phyloP scores from a whole-genome alignment of 2,329 filamentous ascomycete species.

The Dryadomyces quercus-mongolicae region DNA sequence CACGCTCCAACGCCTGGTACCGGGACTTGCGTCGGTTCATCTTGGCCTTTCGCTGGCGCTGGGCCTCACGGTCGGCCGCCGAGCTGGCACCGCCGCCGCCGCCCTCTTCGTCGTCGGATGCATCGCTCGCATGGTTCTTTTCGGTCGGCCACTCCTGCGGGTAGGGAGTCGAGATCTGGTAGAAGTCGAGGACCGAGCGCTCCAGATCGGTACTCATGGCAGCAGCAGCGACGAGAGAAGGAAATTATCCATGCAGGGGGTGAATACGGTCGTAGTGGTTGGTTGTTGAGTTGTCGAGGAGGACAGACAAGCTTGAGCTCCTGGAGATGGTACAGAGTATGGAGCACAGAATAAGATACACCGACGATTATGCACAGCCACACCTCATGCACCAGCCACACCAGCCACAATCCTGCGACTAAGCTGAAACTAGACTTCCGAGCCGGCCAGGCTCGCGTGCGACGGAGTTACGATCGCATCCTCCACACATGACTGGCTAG shows the following conservation, averaged over 20 bases:
- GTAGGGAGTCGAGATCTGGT: conserved; percentile 67
- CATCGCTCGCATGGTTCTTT: conserved; percentile 53
- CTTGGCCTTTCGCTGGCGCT: conserved; percentile 29
- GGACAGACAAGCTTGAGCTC: too few species aligned
- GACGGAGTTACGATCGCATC: conserved; percentile 12
- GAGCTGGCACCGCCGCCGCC: conserved; percentile 21
- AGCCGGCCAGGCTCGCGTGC: conserved; percentile 8
- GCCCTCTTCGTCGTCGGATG: conserved; percentile 43
- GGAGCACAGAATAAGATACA: too few species aligned
- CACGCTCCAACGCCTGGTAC: conserved; percentile 74
- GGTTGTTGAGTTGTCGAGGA: too few species aligned
- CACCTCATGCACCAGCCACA: neutral
- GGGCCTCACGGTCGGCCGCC: conserved; percentile 29
- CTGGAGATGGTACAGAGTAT: too few species aligned
- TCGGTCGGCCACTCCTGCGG: conserved; percentile 80
- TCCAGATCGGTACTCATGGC: conserved; percentile 56
- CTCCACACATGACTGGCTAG: neutral
- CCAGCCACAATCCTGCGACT: too few species aligned
- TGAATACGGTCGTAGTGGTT: neutral
- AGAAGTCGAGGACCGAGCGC: conserved; percentile 72
- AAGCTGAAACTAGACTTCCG: conserved; percentile 5
- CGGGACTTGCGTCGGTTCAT: conserved; percentile 56
- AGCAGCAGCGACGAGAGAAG: conserved; percentile 2
- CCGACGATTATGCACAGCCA: too few species aligned
- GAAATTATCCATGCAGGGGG: neutral